Evolutionary conservation across 2,329 filamentous ascomycete genomes (phyloP), one percentile per base, ranked within the genome.

Genomic region (Fusarium sp.): DNA sequence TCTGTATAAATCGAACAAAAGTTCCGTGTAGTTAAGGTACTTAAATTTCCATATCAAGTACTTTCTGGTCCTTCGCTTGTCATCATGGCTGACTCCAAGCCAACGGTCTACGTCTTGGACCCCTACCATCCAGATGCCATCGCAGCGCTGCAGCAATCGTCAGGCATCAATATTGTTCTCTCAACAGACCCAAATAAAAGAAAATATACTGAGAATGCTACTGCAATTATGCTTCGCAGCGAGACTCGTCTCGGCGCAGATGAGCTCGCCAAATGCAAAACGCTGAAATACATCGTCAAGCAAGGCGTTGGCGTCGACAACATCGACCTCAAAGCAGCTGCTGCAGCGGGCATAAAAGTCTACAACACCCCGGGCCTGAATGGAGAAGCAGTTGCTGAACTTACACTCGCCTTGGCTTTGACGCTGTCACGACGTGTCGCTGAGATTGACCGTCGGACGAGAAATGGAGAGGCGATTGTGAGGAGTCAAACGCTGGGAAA

Each of bases 301-400:
- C 58, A 60, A 37, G 58, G 58, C 15, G 58, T 60, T 15, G 49
- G 58, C 0, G 49, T 60, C 4, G 58, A 60, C 5, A 60, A 60
- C 12, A 60, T 60, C 29, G 38, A 60, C 1, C 49, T 60, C 15
- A 6, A 60, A 16, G 49, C 58, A 10, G 58, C 58, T 1, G 5
- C 21, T 0, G 4, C 5, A 14, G 19, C 39, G 7, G 58, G 29
- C 0, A 58, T 60, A 1, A 11, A 18, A 4, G 58, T 60, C 0
- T 58, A 58, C 7, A 60, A 58, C 1, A 60, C 49, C 1, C 58
- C 49, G 0, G 58, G 58, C 7, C 14, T 60, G 0, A 60, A 58
- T 8, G 51, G 49, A 2, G 49, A 60, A 37, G 31, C 38, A 0
- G 58, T 60, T 6, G 58, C 58, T 19, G 58, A 60, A 5, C 58